Evolutionary conservation across 495 filamentous ascomycete genomes (phyloP), one percentile per base, ranked within the genome.

Genomic region (Podospora anserina): DNA sequence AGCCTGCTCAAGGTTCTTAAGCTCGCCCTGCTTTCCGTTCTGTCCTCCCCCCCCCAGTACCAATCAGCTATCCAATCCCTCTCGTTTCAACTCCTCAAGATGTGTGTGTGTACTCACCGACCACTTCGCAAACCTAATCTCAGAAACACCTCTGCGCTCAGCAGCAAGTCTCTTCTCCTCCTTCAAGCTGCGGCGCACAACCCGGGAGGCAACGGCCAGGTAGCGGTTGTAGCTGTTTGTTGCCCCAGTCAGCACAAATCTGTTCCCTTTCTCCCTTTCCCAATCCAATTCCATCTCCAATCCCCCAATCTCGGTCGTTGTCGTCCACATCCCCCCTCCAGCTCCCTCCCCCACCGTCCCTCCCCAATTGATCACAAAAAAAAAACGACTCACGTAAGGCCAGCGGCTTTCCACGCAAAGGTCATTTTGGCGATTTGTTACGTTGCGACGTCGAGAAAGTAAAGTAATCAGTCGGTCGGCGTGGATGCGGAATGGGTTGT

Each of bases 321-420:
- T 61, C 28, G 56, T 18, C n/a, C 56, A 20, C 32, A 26, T 61
- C 57, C 30, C 7, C 56, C 61, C 19, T 4, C 23, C 55, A n/a
- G 32, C 20, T 59, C 9, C 7, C 19, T 18, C 56, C 7, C 56
- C 56, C 30, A 23, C 23, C 19, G 5, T 13, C 26, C 23, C 19
- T 5, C 13, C 26, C 56, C 61, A 63, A 53, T 63, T 63, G 30
- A 5, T 19, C 34, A 23, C 30, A 5, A 28, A 49, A 49, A 4
- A 65, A 6, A 27, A 57, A 65, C 55, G 56, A 61, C 91, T 81
- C 90, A 98, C 96, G 90, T 96, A 76, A 98, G 85, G 84, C 96
- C 95, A 78, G 95, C 90, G 76, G 93, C 88, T 91, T 97, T 98
- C 96, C 96, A 99, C 78, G 93, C 92, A 83, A 93, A 94, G 81